Percentiles rank a stretch among this genome's conserved stretches.
Conservation (phyloP, 306 rosid species). For the Arachis stenosperma region DNA sequence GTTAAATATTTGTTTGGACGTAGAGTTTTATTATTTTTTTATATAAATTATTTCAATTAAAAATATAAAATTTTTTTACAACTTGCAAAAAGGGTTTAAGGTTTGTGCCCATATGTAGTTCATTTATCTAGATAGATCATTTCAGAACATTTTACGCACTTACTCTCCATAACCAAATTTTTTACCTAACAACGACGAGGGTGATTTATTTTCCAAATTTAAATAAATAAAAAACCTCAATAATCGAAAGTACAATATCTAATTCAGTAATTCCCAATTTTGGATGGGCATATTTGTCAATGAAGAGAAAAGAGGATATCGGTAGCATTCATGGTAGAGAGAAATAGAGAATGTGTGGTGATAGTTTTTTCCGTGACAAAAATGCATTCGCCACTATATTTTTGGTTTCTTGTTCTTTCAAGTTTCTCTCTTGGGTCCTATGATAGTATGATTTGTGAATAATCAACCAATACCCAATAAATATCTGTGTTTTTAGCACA, state of each 20-base stretch:
- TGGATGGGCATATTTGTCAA: constrained; percentile 38
- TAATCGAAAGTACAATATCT: not conserved
- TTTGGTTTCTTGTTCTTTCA: constrained; percentile 18
- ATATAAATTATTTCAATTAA: too few relatives aligned
- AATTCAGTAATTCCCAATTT: not conserved
- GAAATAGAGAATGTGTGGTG: constrained; percentile 53
- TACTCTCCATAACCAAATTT: too few relatives aligned
- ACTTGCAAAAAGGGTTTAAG: too few relatives aligned
- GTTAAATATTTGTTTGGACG: too few relatives aligned
- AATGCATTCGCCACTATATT: constrained; percentile 12
- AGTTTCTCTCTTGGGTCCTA: constrained; percentile 29
- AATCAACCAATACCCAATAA: constrained; percentile 28
- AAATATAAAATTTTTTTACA: too few relatives aligned
- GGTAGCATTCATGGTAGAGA: not conserved
- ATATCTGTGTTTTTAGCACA: constrained; percentile 23
- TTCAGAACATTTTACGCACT: too few relatives aligned
- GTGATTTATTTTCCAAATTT: too few relatives aligned
- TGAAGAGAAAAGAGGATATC: constrained; percentile 23
- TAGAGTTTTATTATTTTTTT: too few relatives aligned
- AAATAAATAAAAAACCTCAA: too few relatives aligned
- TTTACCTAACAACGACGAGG: too few relatives aligned
- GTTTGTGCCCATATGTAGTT: too few relatives aligned
- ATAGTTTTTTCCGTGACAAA: constrained; percentile 48
- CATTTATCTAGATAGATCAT: too few relatives aligned
- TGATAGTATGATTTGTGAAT: constrained; percentile 19